These are phyloP conservation scores for Leptographium flavum DNA, from an alignment of 2,329 filamentous ascomycete genomes.

Conservation along the genomic window DNA sequence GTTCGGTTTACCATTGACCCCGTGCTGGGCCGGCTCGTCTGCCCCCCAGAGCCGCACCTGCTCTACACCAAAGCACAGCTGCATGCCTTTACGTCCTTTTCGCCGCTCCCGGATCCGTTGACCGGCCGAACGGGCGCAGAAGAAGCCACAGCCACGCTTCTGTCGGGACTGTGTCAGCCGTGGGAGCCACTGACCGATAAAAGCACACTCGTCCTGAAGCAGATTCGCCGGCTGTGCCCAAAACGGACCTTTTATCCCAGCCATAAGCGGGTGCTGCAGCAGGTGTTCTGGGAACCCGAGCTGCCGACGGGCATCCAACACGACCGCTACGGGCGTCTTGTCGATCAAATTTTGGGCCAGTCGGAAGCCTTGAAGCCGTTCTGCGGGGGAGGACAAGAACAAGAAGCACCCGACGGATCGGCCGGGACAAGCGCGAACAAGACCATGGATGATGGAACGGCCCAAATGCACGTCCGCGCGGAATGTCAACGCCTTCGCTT, in stretches of 20 bases:
- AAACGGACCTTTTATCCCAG: conserved; percentile 23
- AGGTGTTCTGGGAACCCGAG: conserved; percentile 17
- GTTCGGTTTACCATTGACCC: conserved; percentile 37
- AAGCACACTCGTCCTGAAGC: conserved; percentile 5
- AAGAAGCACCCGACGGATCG: background rate
- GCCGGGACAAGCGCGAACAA: no score
- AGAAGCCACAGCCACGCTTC: conserved; percentile 36
- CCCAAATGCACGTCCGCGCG: background rate
- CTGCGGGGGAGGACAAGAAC: background rate
- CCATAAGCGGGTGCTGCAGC: conserved; percentile 19
- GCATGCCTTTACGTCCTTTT: conserved; percentile 46
- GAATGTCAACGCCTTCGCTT: conserved; percentile 6
- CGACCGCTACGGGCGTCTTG: conserved; percentile 20
- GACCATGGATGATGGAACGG: no score
- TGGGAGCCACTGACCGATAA: conserved; percentile 22
- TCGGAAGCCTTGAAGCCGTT: conserved; percentile 17
- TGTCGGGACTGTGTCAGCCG: conserved; percentile 34
- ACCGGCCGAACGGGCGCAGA: conserved; percentile 47
- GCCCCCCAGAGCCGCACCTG: conserved; percentile 38
- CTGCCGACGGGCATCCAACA: conserved; percentile 23
- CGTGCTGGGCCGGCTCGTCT: conserved; percentile 39
- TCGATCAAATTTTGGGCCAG: conserved; percentile 15
- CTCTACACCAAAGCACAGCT: conserved; percentile 42
- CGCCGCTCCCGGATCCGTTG: conserved; percentile 40
- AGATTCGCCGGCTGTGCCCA: conserved; percentile 17